Evolutionary conservation across 2,329 filamentous ascomycete species (phyloP).

Genomic region (Pestalotiopsis sp.): DNA sequence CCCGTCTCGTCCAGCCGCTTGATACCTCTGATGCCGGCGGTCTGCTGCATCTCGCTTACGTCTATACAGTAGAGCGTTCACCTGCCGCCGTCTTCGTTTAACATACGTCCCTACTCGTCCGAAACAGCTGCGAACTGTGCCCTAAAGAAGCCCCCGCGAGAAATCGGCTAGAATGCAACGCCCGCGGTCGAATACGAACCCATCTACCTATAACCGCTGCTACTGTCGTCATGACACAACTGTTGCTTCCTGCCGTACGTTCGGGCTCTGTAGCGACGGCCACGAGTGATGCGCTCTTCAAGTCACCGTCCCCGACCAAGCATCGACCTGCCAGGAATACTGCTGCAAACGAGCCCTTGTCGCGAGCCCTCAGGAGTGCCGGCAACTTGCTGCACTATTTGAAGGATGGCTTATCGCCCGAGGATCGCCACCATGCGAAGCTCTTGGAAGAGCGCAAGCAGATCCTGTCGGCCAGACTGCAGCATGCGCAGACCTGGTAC

Average conservation of each 20-base stretch:
- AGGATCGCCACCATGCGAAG: slow-evolving; percentile 50
- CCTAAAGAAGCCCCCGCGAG: not conserved
- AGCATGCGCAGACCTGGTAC: slow-evolving; percentile 66
- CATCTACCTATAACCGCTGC: not conserved
- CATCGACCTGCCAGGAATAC: not conserved
- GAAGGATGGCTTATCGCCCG: slow-evolving; percentile 54
- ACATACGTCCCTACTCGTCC: not conserved
- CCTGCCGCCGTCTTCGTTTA: not conserved
- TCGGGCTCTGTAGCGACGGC: slow-evolving; percentile 1
- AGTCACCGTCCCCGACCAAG: not conserved
- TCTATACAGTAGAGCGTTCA: not conserved
- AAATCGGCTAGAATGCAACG: slow-evolving; percentile 7
- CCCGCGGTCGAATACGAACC: not conserved
- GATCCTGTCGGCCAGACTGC: slow-evolving; percentile 65
- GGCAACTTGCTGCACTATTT: slow-evolving; percentile 47
- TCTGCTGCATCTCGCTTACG: not conserved
- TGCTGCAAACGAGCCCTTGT: slow-evolving; percentile 19
- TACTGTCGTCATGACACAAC: slow-evolving; percentile 13
- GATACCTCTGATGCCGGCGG: not conserved
- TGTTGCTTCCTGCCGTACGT: slow-evolving; percentile 12
- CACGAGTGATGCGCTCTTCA: not conserved
- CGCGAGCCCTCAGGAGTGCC: slow-evolving; percentile 40
- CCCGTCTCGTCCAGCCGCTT: not conserved
- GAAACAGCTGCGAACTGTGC: not conserved
- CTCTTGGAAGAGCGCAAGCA: slow-evolving; percentile 62